Base-by-base conservation (phyloP, 495 filamentous ascomycete species). In the Xylaria venustula region DNA sequence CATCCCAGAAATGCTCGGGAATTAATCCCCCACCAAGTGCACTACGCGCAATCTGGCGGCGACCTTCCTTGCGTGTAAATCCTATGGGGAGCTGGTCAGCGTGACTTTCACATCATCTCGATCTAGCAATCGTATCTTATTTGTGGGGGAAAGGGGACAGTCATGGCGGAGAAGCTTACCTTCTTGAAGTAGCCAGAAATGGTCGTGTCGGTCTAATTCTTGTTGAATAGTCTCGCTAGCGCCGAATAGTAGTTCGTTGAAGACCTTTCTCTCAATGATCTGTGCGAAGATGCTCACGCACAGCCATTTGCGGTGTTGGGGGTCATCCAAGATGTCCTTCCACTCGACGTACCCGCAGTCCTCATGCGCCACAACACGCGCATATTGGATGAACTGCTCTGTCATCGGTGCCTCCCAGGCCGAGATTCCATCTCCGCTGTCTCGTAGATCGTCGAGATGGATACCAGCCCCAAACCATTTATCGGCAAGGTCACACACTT, bases 231-330 rank as follows among this genome's bases (percentile, higher is more conserved):
- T 1, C 9, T 65, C 15, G 6, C 67, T 61, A 1, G 71, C 78
- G 3, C 81, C 79, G 61, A 79, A 83, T 1, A 82, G 59, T 42
- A 80, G 60, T 26, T 73, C 70, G 32, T 71, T 71, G 57, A 80
- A 83, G 7, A 83, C 70, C 20, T 67, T 68, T 40, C 59, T 72
- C 57, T 78, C 72, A 26, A 83, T 57, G 45, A 80, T 64, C 66
- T 71, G 74, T 8, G 66, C 68, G 1, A 82, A 49, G 11, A 83
- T 67, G 3, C 69, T 77, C 58, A 72, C 70, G 17, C 79, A 54
- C 14, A 83, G 63, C 64, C 68, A 78, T 58, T 68, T 72, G 22
- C 80, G 71, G 28, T 73, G 68, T 17, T 3, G 2, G 11, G 45
- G 55, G 32, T 73, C 64, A 46, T 64, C 53, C 9, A 83, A 41